These are phyloP conservation scores for Botrytis fabae DNA, from an alignment of 2,329 filamentous ascomycete species.

Conservation along the genomic window DNA sequence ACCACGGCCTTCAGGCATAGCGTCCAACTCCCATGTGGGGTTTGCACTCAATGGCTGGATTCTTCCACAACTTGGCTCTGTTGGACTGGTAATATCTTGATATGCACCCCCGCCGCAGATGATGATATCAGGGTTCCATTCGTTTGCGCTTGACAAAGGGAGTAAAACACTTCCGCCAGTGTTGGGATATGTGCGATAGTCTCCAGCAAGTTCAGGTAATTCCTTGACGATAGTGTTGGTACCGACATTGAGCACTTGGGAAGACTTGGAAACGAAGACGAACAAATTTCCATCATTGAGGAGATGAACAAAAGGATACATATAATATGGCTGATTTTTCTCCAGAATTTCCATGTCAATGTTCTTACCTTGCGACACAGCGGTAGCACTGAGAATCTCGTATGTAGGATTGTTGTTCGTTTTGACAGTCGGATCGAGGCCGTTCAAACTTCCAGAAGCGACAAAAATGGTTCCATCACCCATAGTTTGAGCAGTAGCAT, in stretches of 20 bases:
- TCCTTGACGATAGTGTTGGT: slow-evolving; percentile 47
- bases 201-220: slow-evolving; percentile 54
- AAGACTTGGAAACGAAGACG: slow-evolving; percentile 56
- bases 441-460: slow-evolving; percentile 59
- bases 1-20: slow-evolving; percentile 57
- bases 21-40: slow-evolving; percentile 57
- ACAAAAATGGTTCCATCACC: slow-evolving; percentile 59
- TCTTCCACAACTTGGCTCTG: slow-evolving; percentile 58
- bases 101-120: slow-evolving; percentile 61
- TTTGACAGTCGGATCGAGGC: slow-evolving; percentile 52
- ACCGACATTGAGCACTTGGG: slow-evolving; percentile 55
- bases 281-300: slow-evolving; percentile 58
- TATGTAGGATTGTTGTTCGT: slow-evolving; percentile 65
- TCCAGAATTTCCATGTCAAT: slow-evolving; percentile 54
- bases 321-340: slow-evolving; percentile 62
- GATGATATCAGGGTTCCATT: slow-evolving; percentile 55
- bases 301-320: slow-evolving; percentile 63
- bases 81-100: slow-evolving; percentile 59
- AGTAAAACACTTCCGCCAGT: slow-evolving; percentile 59
- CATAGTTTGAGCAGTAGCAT: slow-evolving; percentile 60
- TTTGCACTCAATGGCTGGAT: slow-evolving; percentile 52
- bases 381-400: slow-evolving; percentile 55
- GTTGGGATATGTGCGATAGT: slow-evolving; percentile 61
- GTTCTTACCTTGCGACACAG: slow-evolving; percentile 49
- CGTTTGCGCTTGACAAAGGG: slow-evolving; percentile 51